phyloP scores from a whole-genome alignment of 192 early-diverging fungal species.

The Coemansia asiatica region DNA sequence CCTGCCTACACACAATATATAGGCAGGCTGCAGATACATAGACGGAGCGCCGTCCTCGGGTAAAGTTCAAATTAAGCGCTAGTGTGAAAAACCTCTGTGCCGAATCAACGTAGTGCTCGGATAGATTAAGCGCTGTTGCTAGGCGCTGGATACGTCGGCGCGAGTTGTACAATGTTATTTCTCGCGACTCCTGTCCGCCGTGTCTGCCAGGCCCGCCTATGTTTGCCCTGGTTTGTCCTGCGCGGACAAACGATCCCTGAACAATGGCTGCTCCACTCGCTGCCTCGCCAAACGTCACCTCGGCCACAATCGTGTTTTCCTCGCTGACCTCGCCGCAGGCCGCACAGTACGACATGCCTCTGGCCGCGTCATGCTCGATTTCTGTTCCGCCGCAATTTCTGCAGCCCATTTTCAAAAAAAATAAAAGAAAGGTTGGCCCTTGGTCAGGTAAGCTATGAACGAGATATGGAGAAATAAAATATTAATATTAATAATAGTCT shows the following conservation, averaged over 20 bases:
- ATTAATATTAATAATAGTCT: too few relatives aligned
- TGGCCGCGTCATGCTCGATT: conserved; percentile 68
- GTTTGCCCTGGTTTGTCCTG: conserved; percentile 61
- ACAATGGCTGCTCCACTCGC: conserved; percentile 82
- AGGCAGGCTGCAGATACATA: conserved; percentile 86
- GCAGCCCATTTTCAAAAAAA: conserved; percentile 54
- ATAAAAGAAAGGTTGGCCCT: not conserved
- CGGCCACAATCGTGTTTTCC: conserved; percentile 89
- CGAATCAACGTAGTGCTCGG: conserved; percentile 71
- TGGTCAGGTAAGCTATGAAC: too few relatives aligned
- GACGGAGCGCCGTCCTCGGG: conserved; percentile 72
- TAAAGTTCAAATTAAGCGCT: conserved; percentile 78
- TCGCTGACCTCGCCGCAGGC: conserved; percentile 75
- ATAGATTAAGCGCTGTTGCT: conserved; percentile 70
- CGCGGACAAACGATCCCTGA: conserved; percentile 70
- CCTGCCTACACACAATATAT: conserved; percentile 85
- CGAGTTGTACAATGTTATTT: conserved; percentile 69
- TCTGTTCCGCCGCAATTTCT: conserved; percentile 59
- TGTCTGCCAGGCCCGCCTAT: conserved; percentile 45
- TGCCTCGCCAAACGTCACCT: conserved; percentile 87
- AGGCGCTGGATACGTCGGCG: conserved; percentile 72
- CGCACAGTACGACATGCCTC: conserved; percentile 72
- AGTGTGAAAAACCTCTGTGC: conserved; percentile 86
- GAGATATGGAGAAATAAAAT: too few relatives aligned
- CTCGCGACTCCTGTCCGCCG: conserved; percentile 65